A percentile compares a stretch with the other conserved stretches of the same genome.
These are phyloP conservation scores for Melocanna baccifera DNA, from an alignment of 176 grass and related monocot genomes.

Conservation along the genomic window DNA sequence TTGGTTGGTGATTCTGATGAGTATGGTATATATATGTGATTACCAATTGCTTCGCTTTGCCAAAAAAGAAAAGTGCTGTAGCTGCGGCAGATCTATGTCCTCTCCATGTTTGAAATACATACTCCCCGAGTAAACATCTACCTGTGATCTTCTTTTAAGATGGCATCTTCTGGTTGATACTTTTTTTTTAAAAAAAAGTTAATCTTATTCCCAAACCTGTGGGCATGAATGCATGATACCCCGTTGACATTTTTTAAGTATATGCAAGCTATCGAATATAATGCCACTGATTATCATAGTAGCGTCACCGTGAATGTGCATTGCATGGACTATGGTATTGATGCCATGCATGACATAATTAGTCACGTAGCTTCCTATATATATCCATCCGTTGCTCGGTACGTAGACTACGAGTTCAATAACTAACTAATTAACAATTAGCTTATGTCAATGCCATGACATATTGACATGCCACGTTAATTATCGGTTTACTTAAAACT, in stretches of 20 bases:
- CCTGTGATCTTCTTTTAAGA: background rate
- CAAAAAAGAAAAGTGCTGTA: no score
- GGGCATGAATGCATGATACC: background rate
- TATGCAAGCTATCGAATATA: background rate
- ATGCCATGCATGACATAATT: slow-evolving; percentile 28
- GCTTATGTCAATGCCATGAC: background rate
- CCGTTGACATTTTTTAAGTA: slow-evolving; percentile 25
- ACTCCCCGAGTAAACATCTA: slow-evolving; percentile 15
- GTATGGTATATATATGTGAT: no score
- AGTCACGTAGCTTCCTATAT: background rate
- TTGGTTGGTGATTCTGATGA: no score
- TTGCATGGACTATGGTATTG: background rate
- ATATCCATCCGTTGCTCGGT: background rate
- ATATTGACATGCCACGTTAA: background rate
- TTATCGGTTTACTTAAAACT: background rate
- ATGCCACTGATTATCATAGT: background rate
- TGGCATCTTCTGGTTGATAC: background rate
- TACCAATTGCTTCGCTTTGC: no score
- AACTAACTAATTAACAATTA: background rate
- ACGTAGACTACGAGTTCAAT: background rate
- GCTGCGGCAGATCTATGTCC: background rate
- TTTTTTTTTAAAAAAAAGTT: background rate
- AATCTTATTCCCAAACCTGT: background rate
- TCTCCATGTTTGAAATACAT: slow-evolving; percentile 16
- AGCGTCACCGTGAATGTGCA: background rate